Conservation (phyloP, 306 rosid species). For the Medicago ruthenica region DNA sequence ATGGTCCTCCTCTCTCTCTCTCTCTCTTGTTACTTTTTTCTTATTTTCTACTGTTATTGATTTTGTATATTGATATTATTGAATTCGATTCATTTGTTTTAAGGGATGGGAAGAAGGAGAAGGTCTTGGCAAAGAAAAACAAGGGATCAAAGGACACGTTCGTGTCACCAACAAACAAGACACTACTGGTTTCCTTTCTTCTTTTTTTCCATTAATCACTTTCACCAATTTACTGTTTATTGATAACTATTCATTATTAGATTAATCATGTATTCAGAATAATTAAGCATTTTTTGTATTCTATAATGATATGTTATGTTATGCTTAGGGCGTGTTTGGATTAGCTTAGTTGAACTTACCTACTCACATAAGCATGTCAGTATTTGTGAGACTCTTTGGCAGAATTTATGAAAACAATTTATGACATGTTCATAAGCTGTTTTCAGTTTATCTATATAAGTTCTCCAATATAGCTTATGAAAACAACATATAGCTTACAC, state of each 20-base stretch:
- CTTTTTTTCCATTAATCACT: not conserved
- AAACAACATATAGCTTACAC: too few species aligned
- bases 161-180: conserved; percentile 88
- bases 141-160: conserved; percentile 91
- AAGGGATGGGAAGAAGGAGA: conserved; percentile 99
- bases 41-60: not conserved
- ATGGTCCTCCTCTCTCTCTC: conserved; percentile 59
- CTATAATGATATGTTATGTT: not conserved
- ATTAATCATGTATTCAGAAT: conserved; percentile 4
- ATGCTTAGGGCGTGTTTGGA: not conserved
- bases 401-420: too few species aligned
- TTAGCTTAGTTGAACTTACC: too few species aligned
- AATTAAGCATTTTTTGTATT: not conserved
- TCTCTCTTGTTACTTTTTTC: not conserved
- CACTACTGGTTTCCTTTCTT: conserved; percentile 72
- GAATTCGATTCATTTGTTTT: not conserved
- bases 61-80: not conserved
- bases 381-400: too few species aligned
- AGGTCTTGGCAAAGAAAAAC: conserved; percentile 94
- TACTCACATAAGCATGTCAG: too few species aligned
- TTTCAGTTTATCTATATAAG: too few species aligned
- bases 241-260: not conserved
- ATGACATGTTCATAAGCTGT: too few species aligned
- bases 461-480: too few species aligned
- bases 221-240: not conserved